Base-by-base conservation (phyloP, 352 stramenopile genomes). In the Phytopythium mirpurense region DNA sequence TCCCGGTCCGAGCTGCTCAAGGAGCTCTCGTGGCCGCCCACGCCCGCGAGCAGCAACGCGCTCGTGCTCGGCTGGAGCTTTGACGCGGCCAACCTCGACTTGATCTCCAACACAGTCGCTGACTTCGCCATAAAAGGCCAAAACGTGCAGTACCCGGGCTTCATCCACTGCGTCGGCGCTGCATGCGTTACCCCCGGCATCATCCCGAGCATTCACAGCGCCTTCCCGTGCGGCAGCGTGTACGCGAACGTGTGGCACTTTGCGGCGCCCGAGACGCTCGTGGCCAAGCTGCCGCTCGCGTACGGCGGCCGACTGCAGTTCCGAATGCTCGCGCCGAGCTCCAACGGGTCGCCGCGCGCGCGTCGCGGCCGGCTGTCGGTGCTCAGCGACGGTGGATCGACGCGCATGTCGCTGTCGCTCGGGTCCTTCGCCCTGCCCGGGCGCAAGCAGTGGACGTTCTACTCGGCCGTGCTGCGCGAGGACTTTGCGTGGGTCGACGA, bases 401-500 rank as follows among this genome's bases (percentile, higher is more conserved):
- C 53, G 21, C 67, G 74, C 37, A 54, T 89, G 3, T 87, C 78
- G 8, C 37, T 81, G 1, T 67, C 72, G 6, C 36, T 91, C 18
- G 57, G 72, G 15, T 77, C 69, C 3, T 91, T 88, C 40, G 60
- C 74, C 14, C 41, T 88, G 18, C 80, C 78, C 0, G 55, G 21
- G 1, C 40, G 55, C 0, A 69, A 57, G n/a, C 27, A 42, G 5
- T 91, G 80, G 80, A 86, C 75, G 2, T 72, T 67, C 43, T 88
- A 89, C 57, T 84, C 73, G 8, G 70, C 72, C 0, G 56, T 91
- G 4, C 56, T 91, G 16, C 75, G 80, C 1, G 78, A 91, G 61
- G 80, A 91, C 61, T 91, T 89, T 54, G 80, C 70, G 0, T 91
- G 78, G 80, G 74, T 91, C 50, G 56, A 61, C 4, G 80, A 91